A percentile compares a stretch with the other conserved stretches of the same genome.
Conservation (phyloP, 1,284 basidiomycete species). For the Trametes polyzona region DNA sequence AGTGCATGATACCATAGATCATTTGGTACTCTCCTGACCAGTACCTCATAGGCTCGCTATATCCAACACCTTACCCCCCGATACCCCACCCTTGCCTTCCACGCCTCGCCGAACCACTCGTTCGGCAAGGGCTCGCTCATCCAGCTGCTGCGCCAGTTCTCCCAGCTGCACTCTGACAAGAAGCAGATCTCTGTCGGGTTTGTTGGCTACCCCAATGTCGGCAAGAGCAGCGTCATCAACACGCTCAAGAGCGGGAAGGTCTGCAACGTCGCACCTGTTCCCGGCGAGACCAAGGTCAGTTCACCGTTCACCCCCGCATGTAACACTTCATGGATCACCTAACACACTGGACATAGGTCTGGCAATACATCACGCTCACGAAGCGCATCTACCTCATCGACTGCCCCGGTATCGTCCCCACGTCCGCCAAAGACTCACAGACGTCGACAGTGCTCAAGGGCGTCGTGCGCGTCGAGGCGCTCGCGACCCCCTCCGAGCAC, state of each 20-base stretch:
- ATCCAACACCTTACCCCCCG: constrained; percentile 94
- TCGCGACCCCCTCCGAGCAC: constrained; percentile 93
- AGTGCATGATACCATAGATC: constrained; percentile 41
- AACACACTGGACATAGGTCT: constrained; percentile 52
- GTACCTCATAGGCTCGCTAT: constrained; percentile 80
- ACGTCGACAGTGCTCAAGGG: constrained; percentile 96
- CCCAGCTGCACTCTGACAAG: constrained; percentile 96
- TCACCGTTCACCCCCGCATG: background rate
- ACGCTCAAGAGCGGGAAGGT: constrained; percentile 99
- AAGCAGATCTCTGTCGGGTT: constrained; percentile 99
- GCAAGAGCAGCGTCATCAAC: constrained; percentile 98
- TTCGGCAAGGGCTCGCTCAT: constrained; percentile 99
- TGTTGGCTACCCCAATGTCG: constrained; percentile 98
- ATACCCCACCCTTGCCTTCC: constrained; percentile 97
- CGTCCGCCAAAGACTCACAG: constrained; percentile 89
- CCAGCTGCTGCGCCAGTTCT: constrained; percentile 96
- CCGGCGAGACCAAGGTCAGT: constrained; percentile 94
- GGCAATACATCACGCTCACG: constrained; percentile 99
- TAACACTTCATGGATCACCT: constrained; percentile 29
- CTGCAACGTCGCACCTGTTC: constrained; percentile 95
- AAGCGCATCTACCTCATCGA: constrained; percentile 98
- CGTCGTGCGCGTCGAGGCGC: constrained; percentile 95
- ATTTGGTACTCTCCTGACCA: constrained; percentile 20
- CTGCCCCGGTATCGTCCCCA: constrained; percentile 97
- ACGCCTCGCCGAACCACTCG: constrained; percentile 98